These are phyloP conservation scores for Pyrenochaeta sp. DNA, from an alignment of 2,329 filamentous ascomycete genomes.

Conservation along the genomic window DNA sequence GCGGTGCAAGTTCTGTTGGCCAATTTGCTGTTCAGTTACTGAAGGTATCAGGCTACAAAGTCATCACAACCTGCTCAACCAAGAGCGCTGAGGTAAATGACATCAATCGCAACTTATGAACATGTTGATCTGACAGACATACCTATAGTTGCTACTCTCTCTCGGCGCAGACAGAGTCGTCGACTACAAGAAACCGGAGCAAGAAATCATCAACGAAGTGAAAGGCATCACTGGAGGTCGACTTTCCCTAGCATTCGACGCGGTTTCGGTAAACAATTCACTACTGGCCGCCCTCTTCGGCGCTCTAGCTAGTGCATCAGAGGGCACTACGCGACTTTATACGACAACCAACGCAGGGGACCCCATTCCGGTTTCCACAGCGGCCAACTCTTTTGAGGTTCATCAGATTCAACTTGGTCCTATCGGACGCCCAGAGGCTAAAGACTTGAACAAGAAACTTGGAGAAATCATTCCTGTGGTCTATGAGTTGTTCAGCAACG, in stretches of 20 bases:
- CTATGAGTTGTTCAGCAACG: conserved; percentile 20
- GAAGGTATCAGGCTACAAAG: conserved; percentile 38
- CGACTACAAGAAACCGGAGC: conserved; percentile 39
- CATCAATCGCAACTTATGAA: neutral
- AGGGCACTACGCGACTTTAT: conserved; percentile 11
- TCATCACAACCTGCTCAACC: conserved; percentile 40
- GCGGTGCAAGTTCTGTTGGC: conserved; percentile 43
- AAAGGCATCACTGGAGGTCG: conserved; percentile 33
- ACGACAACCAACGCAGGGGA: conserved; percentile 25
- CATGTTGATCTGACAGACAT: no score
- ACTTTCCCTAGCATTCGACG: conserved; percentile 38
- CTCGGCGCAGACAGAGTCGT: conserved; percentile 36
- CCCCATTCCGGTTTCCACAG: conserved; percentile 2
- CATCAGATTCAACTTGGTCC: conserved; percentile 19
- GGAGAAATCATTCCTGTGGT: conserved; percentile 20
- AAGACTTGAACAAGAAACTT: conserved; percentile 20
- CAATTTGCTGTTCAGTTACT: conserved; percentile 43
- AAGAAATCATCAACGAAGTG: conserved; percentile 35
- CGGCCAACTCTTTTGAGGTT: conserved; percentile 3
- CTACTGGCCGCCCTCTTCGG: conserved; percentile 25
- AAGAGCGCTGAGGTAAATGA: conserved; percentile 30
- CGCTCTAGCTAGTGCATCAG: conserved; percentile 33
- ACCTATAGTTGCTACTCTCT: conserved; percentile 30
- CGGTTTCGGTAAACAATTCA: conserved; percentile 37
- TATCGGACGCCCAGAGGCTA: conserved; percentile 23